phyloP scores from a whole-genome alignment of 2,329 filamentous ascomycete genomes.

The Hymenotorrendiella dingleyae region DNA sequence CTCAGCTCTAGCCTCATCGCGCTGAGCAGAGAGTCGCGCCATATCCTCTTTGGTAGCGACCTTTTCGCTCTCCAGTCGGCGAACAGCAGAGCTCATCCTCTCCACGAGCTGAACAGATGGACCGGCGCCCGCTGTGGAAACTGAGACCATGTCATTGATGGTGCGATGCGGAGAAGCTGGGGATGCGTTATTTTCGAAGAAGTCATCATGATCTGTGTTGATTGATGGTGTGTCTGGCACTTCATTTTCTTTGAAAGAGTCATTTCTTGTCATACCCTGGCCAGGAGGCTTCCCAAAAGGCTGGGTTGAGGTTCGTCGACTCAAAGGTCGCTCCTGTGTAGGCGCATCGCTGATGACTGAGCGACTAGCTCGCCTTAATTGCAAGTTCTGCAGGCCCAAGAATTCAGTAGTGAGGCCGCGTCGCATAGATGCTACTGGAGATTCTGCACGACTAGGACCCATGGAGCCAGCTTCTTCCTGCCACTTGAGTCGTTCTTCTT shows the following conservation, averaged over 20 bases:
- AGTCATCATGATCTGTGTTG: slow-evolving; percentile 35
- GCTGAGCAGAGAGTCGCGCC: slow-evolving; percentile 69
- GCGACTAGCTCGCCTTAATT: slow-evolving; percentile 26
- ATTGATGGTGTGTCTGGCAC: slow-evolving; percentile 21
- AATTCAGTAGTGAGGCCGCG: slow-evolving; percentile 30
- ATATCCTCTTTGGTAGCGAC: slow-evolving; percentile 85
- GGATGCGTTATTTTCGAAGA: slow-evolving; percentile 48
- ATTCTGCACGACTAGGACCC: slow-evolving; percentile 30
- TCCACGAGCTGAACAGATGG: slow-evolving; percentile 94
- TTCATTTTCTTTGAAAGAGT: slow-evolving; percentile 25
- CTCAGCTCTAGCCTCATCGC: slow-evolving; percentile 86
- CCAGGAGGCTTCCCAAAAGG: slow-evolving; percentile 23
- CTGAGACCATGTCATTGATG: slow-evolving; percentile 79
- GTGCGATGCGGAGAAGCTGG: slow-evolving; percentile 60
- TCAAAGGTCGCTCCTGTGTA: slow-evolving; percentile 15
- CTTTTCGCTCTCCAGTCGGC: slow-evolving; percentile 86
- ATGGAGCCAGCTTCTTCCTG: slow-evolving; percentile 37
- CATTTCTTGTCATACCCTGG: slow-evolving; percentile 26
- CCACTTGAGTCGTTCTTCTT: slow-evolving; percentile 60
- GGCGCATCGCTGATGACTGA: slow-evolving; percentile 27
- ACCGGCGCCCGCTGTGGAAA: slow-evolving; percentile 83
- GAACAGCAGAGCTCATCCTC: slow-evolving; percentile 88
- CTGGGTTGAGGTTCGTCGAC: slow-evolving; percentile 23
- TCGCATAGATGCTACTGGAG: slow-evolving; percentile 26
- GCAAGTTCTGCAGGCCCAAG: slow-evolving; percentile 33